Evolutionary conservation across 352 stramenopile species (phyloP), one percentile per base, ranked within the genome.

Genomic region (Globisporangium camurandrum): DNA sequence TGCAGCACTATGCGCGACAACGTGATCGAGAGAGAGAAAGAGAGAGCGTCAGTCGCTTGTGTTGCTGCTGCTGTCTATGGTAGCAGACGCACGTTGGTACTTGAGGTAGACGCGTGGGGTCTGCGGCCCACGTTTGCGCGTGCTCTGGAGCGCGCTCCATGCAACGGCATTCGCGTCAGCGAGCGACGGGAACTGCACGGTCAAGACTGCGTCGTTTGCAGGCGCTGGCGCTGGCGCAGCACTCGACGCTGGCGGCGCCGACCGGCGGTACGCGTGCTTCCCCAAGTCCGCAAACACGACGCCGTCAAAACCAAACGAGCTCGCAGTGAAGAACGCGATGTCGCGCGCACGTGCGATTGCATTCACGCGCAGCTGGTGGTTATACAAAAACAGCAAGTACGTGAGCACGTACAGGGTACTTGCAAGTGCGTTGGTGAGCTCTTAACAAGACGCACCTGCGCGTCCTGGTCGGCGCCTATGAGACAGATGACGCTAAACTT

Each of bases 401-500:
- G 30, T 34, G 30, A 34, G 30, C 14, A 34, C 30, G 9, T 12
- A 1, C 30, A 24, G n/a, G 17, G n/a, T 10, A 11, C 36, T 4
- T 8, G 14, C 19, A 19, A 41, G 36, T 19, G 6, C 16, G 2
- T 26, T 10, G 4, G n/a, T 24, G 33, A 39, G 33, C 8, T 4
- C 33, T 39, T 6, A 4, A 7, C 1, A 1, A 4, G 34, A 51
- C 37, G 30, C 30, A 79, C 70, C 60, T 91, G 71, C 12, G 56
- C 45, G 22, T 62, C 24, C 24, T 80, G 56, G 14, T 61, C 51
- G 9, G 69, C 80, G 9, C 65, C 68, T 16, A 92, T 54, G 20
- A 89, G 41, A 46, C 73, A 88, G 17, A 98, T 71, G 39, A 95
- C 82, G 41, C 84, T 79, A 67, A 96, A 98, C 39, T 88, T 54